phyloP scores from a whole-genome alignment of 345 rosid species.

The Murraya koenigii region DNA sequence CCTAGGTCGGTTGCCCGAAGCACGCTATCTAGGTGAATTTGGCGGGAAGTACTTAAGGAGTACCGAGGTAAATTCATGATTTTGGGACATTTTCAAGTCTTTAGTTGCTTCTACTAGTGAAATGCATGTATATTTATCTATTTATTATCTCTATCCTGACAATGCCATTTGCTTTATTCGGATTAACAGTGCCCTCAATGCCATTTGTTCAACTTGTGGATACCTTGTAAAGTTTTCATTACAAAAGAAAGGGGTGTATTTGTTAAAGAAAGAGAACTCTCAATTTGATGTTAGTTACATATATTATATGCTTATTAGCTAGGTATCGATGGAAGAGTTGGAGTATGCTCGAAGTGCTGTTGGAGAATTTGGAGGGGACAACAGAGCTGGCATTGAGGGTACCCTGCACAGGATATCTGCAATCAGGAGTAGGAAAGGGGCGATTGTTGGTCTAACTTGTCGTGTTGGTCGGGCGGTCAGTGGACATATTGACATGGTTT shows the following conservation, averaged over 20 bases:
- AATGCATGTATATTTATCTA: background rate
- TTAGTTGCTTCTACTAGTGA: background rate
- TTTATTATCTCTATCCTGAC: background rate
- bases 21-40: slow-evolving; percentile 56
- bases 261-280: background rate
- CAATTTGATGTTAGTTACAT: background rate
- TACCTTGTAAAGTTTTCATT: background rate
- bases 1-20: slow-evolving; percentile 61
- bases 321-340: slow-evolving; percentile 60
- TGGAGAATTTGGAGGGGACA: slow-evolving; percentile 61
- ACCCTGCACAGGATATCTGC: slow-evolving; percentile 70
- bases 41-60: slow-evolving; percentile 51
- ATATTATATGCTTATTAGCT: slow-evolving; percentile 20
- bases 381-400: slow-evolving; percentile 68
- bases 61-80: slow-evolving; percentile 40
- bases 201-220: too few species aligned
- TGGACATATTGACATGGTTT: slow-evolving; percentile 62
- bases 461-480: slow-evolving; percentile 66
- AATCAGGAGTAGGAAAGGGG: slow-evolving; percentile 54
- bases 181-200: too few species aligned
- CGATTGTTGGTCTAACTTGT: slow-evolving; percentile 58
- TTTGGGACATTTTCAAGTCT: background rate
- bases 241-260: background rate
- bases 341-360: slow-evolving; percentile 56
- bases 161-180: background rate